phyloP scores from a whole-genome alignment of 345 rosid species.

The Salix koriyanagi region DNA sequence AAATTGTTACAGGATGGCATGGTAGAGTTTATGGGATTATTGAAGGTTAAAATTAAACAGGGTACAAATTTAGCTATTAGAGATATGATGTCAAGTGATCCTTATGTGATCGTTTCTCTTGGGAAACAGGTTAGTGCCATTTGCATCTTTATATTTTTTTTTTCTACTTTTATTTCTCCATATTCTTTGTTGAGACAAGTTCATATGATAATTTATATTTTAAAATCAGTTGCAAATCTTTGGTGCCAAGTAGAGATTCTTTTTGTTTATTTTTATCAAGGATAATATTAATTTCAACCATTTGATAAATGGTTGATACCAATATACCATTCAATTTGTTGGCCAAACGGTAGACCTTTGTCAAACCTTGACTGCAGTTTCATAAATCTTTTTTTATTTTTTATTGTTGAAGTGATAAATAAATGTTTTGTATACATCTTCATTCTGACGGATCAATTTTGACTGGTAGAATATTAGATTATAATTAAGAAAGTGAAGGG shows the following conservation, averaged over 20 bases:
- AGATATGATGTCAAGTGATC: conserved; percentile 96
- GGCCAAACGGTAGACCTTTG: not conserved
- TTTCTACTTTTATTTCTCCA: not conserved
- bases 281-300: not conserved
- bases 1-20: conserved; percentile 60
- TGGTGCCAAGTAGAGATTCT: not conserved
- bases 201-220: not conserved
- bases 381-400: not conserved
- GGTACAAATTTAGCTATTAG: conserved; percentile 79
- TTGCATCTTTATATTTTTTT: not conserved
- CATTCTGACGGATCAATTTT: not conserved
- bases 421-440: not conserved
- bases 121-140: conserved; percentile 67
- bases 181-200: not conserved
- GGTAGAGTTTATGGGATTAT: conserved; percentile 81
- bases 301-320: not conserved
- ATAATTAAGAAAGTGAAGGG: not conserved
- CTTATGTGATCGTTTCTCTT: conserved; percentile 72
- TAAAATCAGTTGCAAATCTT: not conserved
- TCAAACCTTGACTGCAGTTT: not conserved
- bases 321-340: not conserved
- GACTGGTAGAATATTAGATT: not conserved
- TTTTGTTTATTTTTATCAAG: not conserved
- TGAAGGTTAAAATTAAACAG: conserved; percentile 66
- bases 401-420: not conserved